Percentiles rank a stretch among this genome's conserved stretches.
Conservation (phyloP, 148 eudicot genomes). For the Rhododendron ferrugineum region DNA sequence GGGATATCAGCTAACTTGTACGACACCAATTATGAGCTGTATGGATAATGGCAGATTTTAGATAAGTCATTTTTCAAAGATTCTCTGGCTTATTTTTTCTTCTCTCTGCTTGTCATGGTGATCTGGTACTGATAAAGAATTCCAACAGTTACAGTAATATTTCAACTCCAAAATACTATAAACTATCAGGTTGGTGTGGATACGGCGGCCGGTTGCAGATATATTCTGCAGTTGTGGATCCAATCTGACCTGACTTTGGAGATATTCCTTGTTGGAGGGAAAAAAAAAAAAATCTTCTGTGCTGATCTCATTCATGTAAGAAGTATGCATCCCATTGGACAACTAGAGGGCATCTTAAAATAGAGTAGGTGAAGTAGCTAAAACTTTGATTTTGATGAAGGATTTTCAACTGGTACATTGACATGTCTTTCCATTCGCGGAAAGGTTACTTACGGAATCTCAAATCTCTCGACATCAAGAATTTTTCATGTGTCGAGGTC, state of each 20-base stretch:
- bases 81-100: neutral
- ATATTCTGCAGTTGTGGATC: neutral
- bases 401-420: neutral
- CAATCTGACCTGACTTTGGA: neutral
- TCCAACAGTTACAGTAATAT: neutral
- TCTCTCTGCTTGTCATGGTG: neutral
- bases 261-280: neutral
- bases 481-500: neutral
- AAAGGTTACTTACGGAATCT: neutral
- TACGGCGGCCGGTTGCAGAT: neutral
- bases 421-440: no score
- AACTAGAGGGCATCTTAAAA: neutral
- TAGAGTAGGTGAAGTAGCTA: slow-evolving; percentile 19
- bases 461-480: neutral
- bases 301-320: neutral
- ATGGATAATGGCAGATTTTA: neutral
- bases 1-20: neutral
- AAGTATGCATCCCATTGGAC: neutral
- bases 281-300: neutral
- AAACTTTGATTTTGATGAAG: neutral
- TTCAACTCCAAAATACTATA: neutral
- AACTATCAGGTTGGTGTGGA: neutral
- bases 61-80: neutral
- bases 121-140: neutral
- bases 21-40: neutral